A percentile compares a stretch with the other conserved stretches of the same genome.
Conservation (phyloP, 768 basidiomycete genomes). For the Hypsizygus marmoreus region DNA sequence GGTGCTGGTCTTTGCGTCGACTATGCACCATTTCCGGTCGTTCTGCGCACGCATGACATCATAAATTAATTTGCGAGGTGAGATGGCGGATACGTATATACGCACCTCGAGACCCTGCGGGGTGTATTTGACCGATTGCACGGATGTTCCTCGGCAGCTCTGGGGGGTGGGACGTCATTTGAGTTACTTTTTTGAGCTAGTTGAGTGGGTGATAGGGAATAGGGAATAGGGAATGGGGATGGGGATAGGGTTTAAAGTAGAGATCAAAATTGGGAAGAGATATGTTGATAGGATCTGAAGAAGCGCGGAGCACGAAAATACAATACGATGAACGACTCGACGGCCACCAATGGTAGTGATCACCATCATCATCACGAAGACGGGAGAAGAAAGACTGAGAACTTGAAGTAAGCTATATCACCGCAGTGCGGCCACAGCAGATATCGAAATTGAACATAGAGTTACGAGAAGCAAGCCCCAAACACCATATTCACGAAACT, state of each 20-base stretch:
- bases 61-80: not conserved
- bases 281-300: not conserved
- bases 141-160: conserved; percentile 74
- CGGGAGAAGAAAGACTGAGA: no score
- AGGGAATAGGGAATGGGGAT: no score
- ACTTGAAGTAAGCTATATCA: no score
- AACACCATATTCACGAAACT: not conserved
- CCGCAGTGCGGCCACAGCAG: no score
- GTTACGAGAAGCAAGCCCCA: no score
- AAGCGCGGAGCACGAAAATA: not conserved
- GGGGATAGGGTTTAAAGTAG: no score
- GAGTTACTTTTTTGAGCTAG: no score
- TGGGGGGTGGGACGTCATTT: conserved; percentile 28
- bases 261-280: no score
- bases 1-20: conserved; percentile 51
- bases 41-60: conserved; percentile 43
- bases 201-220: no score
- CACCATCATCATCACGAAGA: no score
- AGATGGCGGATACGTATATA: conserved; percentile 2
- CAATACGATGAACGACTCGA: not conserved
- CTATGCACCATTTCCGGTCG: conserved; percentile 72
- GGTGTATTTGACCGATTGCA: conserved; percentile 56
- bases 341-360: no score
- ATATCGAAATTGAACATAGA: not conserved
- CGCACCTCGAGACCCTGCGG: conserved; percentile 66